phyloP scores from a whole-genome alignment of 345 rosid genomes.

The Isatis tinctoria region DNA sequence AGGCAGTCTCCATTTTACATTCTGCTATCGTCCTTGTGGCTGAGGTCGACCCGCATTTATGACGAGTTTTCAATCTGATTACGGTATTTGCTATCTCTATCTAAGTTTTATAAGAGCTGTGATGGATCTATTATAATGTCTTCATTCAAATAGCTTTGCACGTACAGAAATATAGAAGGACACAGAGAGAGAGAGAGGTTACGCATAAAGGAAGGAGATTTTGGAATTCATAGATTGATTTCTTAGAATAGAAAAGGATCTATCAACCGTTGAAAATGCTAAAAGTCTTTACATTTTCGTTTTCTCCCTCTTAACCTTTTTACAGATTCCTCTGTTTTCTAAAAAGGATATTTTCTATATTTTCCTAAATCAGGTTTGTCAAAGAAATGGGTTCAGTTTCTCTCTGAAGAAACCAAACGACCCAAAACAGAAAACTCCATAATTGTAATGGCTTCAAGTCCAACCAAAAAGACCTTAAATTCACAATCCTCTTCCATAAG shows the following conservation, averaged over 20 bases:
- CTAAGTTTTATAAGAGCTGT: not conserved
- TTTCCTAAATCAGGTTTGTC: constrained; percentile 25
- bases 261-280: constrained; percentile 21
- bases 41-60: too few species aligned
- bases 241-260: constrained; percentile 28
- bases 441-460: constrained; percentile 38
- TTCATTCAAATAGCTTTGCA: constrained; percentile 6
- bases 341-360: not conserved
- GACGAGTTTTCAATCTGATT: too few species aligned
- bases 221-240: constrained; percentile 3
- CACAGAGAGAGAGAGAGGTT: constrained; percentile 10
- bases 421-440: constrained; percentile 13
- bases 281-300: not conserved
- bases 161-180: not conserved
- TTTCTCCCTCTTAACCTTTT: constrained; percentile 14
- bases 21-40: too few species aligned
- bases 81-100: not conserved
- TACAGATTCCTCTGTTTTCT: constrained; percentile 10
- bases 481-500: constrained; percentile 39
- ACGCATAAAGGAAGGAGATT: constrained; percentile 32
- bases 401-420: constrained; percentile 21
- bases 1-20: too few species aligned
- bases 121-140: not conserved
- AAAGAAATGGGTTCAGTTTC: constrained; percentile 35
- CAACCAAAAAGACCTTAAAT: constrained; percentile 40